Evolutionary conservation across 2,329 filamentous ascomycete genomes (phyloP).

Genomic region (Aspergillus fumigatus): DNA sequence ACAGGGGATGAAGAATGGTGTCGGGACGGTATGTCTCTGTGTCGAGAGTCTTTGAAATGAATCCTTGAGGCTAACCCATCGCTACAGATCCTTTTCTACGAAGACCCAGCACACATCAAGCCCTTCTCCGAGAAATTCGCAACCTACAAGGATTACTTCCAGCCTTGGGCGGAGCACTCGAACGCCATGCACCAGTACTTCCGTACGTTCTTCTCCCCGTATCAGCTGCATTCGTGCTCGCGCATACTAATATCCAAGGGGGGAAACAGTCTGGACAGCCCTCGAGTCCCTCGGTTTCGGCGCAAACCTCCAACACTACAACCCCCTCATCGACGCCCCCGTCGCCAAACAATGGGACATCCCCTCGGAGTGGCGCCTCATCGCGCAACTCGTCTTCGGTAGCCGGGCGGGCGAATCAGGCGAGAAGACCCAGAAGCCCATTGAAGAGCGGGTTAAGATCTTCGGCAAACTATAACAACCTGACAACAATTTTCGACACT

Average conservation of each 20-base stretch:
- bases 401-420: slow-evolving; percentile 50
- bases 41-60: slow-evolving; percentile 25
- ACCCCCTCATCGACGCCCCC: slow-evolving; percentile 73
- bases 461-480: slow-evolving; percentile 39
- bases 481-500: background rate
- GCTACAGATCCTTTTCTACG: slow-evolving; percentile 69
- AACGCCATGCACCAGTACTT: slow-evolving; percentile 78
- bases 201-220: slow-evolving; percentile 27
- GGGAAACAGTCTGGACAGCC: slow-evolving; percentile 62
- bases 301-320: slow-evolving; percentile 91
- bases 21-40: slow-evolving; percentile 61
- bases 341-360: slow-evolving; percentile 66
- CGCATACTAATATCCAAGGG: background rate
- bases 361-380: slow-evolving; percentile 68
- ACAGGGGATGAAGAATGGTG: slow-evolving; percentile 62
- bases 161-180: slow-evolving; percentile 69
- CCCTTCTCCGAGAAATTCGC: slow-evolving; percentile 65
- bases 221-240: background rate
- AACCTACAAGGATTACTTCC: slow-evolving; percentile 74
- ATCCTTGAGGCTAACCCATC: background rate
- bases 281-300: slow-evolving; percentile 80
- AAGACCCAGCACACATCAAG: slow-evolving; percentile 66
- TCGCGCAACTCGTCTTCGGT: slow-evolving; percentile 82
- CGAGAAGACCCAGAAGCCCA: slow-evolving; percentile 60
- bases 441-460: slow-evolving; percentile 65